phyloP scores from a whole-genome alignment of 495 filamentous ascomycete genomes.

The Neurospora sp. region DNA sequence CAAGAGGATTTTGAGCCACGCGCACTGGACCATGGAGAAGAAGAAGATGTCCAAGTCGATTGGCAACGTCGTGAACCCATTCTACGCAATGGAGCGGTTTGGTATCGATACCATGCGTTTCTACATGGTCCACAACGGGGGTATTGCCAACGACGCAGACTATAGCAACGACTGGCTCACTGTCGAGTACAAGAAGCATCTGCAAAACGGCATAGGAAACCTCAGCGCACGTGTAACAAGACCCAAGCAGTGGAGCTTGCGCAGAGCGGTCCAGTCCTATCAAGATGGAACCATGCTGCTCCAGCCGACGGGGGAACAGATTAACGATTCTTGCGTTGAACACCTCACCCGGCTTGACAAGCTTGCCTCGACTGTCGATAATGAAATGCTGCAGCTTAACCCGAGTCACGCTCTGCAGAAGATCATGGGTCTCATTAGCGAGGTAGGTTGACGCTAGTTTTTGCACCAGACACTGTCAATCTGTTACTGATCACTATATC shows the following conservation, averaged over 20 bases:
- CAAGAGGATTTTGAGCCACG: slow-evolving; percentile 73
- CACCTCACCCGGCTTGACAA: background rate
- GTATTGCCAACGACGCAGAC: slow-evolving; percentile 63
- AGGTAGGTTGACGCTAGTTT: slow-evolving; percentile 25
- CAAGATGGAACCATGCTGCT: background rate
- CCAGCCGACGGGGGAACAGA: background rate
- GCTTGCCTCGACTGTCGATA: slow-evolving; percentile 26
- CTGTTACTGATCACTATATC: slow-evolving; percentile 9
- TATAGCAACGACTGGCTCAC: slow-evolving; percentile 74
- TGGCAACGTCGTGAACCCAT: slow-evolving; percentile 92
- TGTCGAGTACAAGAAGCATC: slow-evolving; percentile 63
- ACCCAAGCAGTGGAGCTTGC: slow-evolving; percentile 56
- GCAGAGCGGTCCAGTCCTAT: slow-evolving; percentile 33
- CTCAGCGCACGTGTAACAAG: slow-evolving; percentile 58
- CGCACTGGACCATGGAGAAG: slow-evolving; percentile 85
- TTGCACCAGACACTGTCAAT: background rate
- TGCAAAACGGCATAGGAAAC: slow-evolving; percentile 72
- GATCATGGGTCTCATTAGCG: slow-evolving; percentile 53
- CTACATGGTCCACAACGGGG: slow-evolving; percentile 72
- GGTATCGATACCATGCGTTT: slow-evolving; percentile 81
- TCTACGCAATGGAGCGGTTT: slow-evolving; percentile 83
- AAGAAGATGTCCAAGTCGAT: slow-evolving; percentile 93
- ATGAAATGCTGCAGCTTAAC: slow-evolving; percentile 55
- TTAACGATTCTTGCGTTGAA: background rate
- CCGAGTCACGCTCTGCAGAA: slow-evolving; percentile 53